phyloP scores from a whole-genome alignment of 73 alveolate species.

The Uronychia setigera region DNA sequence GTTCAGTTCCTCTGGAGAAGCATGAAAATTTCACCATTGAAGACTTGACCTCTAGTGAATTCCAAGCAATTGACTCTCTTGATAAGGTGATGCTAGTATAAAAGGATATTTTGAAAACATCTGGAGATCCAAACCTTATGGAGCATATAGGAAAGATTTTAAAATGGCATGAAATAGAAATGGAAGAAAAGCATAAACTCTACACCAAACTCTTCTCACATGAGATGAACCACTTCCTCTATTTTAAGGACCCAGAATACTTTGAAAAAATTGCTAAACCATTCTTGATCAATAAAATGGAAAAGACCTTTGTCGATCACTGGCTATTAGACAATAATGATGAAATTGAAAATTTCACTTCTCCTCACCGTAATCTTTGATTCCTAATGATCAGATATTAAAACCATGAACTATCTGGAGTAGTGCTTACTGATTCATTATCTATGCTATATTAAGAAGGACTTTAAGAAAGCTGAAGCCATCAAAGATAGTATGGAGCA shows the following conservation, averaged over 20 bases:
- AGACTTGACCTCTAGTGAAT: slow-evolving; percentile 49
- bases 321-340: slow-evolving; percentile 39
- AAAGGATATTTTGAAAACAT: slow-evolving; percentile 24
- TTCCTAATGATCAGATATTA: background rate
- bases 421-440: slow-evolving; percentile 43
- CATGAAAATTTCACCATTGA: slow-evolving; percentile 28
- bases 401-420: slow-evolving; percentile 67
- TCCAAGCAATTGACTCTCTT: slow-evolving; percentile 54
- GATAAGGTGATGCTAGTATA: slow-evolving; percentile 40
- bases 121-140: background rate
- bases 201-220: slow-evolving; percentile 48
- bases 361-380: no score
- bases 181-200: slow-evolving; percentile 33
- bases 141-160: slow-evolving; percentile 27
- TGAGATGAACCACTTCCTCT: slow-evolving; percentile 65
- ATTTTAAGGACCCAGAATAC: slow-evolving; percentile 55
- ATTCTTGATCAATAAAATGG: slow-evolving; percentile 53
- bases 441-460: slow-evolving; percentile 23
- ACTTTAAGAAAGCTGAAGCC: slow-evolving; percentile 56
- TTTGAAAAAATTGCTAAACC: slow-evolving; percentile 62
- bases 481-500: slow-evolving; percentile 49
- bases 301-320: slow-evolving; percentile 60
- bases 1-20: background rate
- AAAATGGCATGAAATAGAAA: slow-evolving; percentile 34
- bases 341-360: background rate